Conservation (phyloP, 1,284 basidiomycete species). For the Trametes hirsuta region DNA sequence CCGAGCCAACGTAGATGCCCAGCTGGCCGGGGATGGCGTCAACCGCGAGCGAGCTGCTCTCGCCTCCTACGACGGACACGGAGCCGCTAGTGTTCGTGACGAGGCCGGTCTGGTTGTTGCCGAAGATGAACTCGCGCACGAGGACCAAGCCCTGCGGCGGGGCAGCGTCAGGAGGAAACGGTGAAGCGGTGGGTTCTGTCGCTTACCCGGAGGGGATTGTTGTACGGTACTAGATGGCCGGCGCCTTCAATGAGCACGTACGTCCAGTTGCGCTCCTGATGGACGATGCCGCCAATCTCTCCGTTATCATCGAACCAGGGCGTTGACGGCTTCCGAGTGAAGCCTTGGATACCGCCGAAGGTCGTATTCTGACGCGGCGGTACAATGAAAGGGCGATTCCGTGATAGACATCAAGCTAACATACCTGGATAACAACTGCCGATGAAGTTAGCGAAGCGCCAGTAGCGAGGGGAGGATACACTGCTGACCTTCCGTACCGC, state of each 20-base stretch:
- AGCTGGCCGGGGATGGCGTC: conserved; percentile 25
- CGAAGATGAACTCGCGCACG: conserved; percentile 31
- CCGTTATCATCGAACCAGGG: conserved; percentile 64
- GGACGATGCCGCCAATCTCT: conserved; percentile 66
- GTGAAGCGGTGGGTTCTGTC: neutral
- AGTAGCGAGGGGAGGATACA: neutral
- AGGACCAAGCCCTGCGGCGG: conserved; percentile 26
- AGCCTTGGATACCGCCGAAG: conserved; percentile 74
- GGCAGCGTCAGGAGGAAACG: neutral
- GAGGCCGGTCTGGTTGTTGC: conserved; percentile 29
- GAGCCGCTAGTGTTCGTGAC: conserved; percentile 16
- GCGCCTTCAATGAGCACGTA: conserved; percentile 61
- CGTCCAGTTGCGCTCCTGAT: conserved; percentile 72
- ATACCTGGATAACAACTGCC: conserved; percentile 65
- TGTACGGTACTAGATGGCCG: conserved; percentile 59
- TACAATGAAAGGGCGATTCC: neutral
- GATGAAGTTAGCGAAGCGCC: neutral
- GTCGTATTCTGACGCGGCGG: conserved; percentile 61
- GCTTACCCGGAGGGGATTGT: conserved; percentile 55
- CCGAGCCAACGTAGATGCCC: conserved; percentile 29
- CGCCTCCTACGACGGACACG: conserved; percentile 26
- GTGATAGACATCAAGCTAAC: neutral
- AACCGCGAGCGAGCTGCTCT: conserved; percentile 21
- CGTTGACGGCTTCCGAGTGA: conserved; percentile 66
- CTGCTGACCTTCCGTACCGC: conserved; percentile 60